Conservation (phyloP, 2,329 filamentous ascomycete species). For the Byssothecium circinans region DNA sequence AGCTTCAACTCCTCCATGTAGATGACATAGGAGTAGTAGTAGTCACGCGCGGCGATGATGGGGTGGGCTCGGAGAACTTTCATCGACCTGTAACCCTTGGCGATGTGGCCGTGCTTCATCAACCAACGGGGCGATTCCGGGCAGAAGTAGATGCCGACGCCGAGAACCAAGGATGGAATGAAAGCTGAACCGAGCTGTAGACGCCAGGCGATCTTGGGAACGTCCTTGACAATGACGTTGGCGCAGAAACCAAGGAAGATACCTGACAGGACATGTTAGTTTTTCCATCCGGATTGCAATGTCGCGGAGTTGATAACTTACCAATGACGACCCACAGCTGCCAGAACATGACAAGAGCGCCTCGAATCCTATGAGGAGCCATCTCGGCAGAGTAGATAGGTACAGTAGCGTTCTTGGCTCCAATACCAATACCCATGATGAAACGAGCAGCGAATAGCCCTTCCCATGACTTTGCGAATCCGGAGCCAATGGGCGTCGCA, state of each 20-base stretch:
- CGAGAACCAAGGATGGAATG: conserved; percentile 43
- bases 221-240: conserved; percentile 51
- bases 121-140: conserved; percentile 46
- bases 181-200: conserved; percentile 45
- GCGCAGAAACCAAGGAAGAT: conserved; percentile 52
- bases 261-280: conserved; percentile 27
- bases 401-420: conserved; percentile 37
- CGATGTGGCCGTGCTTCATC: conserved; percentile 40
- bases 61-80: conserved; percentile 41
- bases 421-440: conserved; percentile 41
- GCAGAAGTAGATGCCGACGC: conserved; percentile 39
- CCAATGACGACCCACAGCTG: conserved; percentile 44
- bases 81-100: conserved; percentile 54
- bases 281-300: conserved; percentile 16
- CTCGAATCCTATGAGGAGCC: conserved; percentile 38
- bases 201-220: conserved; percentile 39
- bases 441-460: conserved; percentile 40
- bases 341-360: conserved; percentile 45
- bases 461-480: conserved; percentile 41
- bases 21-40: conserved; percentile 43
- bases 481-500: conserved; percentile 43
- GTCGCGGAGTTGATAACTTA: conserved; percentile 9
- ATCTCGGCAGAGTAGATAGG: conserved; percentile 41
- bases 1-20: conserved; percentile 40
- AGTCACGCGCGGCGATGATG: conserved; percentile 40